These are phyloP conservation scores for Annulohypoxylon stygium DNA, from an alignment of 495 filamentous ascomycete genomes.

Conservation along the genomic window DNA sequence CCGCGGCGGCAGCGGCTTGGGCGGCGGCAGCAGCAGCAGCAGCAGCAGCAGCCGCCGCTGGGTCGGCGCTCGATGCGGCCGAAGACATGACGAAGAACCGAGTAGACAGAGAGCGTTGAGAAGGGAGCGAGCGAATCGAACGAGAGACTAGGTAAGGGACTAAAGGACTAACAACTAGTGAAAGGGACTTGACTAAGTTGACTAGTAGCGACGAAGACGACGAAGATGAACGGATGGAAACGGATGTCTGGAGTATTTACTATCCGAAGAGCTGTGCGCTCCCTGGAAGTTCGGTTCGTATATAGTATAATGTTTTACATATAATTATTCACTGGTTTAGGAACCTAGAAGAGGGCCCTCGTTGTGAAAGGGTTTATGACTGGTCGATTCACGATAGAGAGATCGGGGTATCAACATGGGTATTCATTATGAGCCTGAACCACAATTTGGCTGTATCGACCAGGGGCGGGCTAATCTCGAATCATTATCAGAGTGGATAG, in stretches of 20 bases:
- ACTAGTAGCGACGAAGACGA: slow-evolving; percentile 16
- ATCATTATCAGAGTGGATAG: slow-evolving; percentile 45
- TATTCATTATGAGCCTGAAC: slow-evolving; percentile 40
- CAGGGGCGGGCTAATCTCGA: slow-evolving; percentile 45
- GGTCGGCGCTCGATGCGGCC: slow-evolving; percentile 26
- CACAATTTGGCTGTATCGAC: slow-evolving; percentile 39
- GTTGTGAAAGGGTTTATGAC: slow-evolving; percentile 43
- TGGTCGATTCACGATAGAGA: slow-evolving; percentile 41
- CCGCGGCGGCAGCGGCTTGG: slow-evolving; percentile 49
- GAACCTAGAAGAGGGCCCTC: slow-evolving; percentile 14
- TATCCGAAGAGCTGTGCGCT: slow-evolving; percentile 10
- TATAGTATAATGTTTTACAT: slow-evolving; percentile 27
- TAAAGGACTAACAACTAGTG: slow-evolving; percentile 18
- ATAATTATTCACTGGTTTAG: slow-evolving; percentile 25
- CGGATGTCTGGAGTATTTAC: slow-evolving; percentile 31
- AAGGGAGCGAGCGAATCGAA: slow-evolving; percentile 16
- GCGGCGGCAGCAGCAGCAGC: slow-evolving; percentile 47
- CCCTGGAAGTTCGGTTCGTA: slow-evolving; percentile 26
- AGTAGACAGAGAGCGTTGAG: slow-evolving; percentile 10
- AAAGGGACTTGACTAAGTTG: slow-evolving; percentile 37
- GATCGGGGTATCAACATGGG: slow-evolving; percentile 40
- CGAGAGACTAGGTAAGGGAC: slow-evolving; percentile 10
- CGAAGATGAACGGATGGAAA: slow-evolving; percentile 24
- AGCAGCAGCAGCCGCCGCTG: slow-evolving; percentile 30
- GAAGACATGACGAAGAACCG: slow-evolving; percentile 34